Conservation (phyloP, 306 rosid species). For the Herpetospermum pedunculosum region DNA sequence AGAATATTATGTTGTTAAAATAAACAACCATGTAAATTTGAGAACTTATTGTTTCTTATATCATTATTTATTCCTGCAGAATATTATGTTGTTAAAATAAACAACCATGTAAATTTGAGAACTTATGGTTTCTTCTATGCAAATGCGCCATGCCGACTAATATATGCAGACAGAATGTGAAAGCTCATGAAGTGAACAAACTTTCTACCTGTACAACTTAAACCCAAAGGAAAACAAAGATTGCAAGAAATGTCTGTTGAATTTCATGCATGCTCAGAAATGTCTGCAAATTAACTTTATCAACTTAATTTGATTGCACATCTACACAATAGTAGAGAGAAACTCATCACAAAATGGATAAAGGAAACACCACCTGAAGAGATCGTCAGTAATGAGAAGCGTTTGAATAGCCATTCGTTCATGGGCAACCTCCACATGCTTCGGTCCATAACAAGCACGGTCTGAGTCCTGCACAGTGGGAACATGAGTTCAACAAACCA, state of each 20-base stretch:
- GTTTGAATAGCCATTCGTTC: slow-evolving; percentile 89
- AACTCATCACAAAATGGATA: neutral
- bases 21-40: neutral
- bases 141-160: neutral
- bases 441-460: slow-evolving; percentile 90
- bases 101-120: neutral
- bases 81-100: neutral
- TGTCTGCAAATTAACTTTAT: neutral
- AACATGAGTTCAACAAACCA: neutral
- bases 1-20: neutral
- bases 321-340: neutral
- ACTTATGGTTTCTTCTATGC: neutral
- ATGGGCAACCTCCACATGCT: slow-evolving; percentile 94
- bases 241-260: neutral
- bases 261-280: neutral
- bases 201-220: neutral
- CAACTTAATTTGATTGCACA: neutral
- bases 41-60: neutral
- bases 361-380: slow-evolving; percentile 57
- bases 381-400: slow-evolving; percentile 74
- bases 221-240: neutral
- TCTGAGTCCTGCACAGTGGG: slow-evolving; percentile 46
- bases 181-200: neutral
- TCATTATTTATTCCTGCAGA: slow-evolving; percentile 63
- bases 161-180: too few species aligned